phyloP scores from a whole-genome alignment of 768 basidiomycete genomes.

The Floccularia luteovirens region DNA sequence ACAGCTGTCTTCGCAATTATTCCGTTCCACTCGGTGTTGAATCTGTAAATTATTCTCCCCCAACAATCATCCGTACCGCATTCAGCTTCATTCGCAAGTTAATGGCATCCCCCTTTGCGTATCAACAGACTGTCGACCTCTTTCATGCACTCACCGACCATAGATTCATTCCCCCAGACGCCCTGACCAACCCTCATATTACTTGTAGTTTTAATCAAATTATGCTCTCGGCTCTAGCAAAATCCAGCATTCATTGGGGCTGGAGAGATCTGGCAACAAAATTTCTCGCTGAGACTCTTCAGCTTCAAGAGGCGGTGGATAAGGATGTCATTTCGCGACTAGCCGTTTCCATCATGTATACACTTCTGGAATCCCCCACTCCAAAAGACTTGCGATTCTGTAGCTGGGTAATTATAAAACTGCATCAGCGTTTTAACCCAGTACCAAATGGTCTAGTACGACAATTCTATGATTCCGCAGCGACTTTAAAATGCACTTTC shows the following conservation, averaged over 20 bases:
- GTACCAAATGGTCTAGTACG: conserved; percentile 38
- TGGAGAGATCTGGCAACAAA: conserved; percentile 36
- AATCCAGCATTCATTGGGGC: conserved; percentile 46
- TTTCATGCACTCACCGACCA: conserved; percentile 30
- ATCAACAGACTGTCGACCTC: not conserved
- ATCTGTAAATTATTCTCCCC: not conserved
- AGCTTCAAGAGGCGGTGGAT: conserved; percentile 8
- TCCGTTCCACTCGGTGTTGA: no score
- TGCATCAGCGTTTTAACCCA: conserved; percentile 21
- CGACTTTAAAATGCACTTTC: conserved; percentile 14
- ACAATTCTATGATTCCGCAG: conserved; percentile 37
- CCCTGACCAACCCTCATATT: conserved; percentile 28
- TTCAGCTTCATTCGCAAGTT: not conserved
- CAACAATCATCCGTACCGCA: not conserved
- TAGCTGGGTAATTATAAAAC: conserved; percentile 29
- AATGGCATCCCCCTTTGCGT: not conserved
- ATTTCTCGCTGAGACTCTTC: conserved; percentile 26
- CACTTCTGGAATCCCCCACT: conserved; percentile 28
- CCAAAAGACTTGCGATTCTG: conserved; percentile 28
- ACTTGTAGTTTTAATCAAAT: conserved; percentile 35
- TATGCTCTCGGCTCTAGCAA: conserved; percentile 39
- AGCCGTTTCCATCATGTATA: conserved; percentile 34
- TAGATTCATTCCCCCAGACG: conserved; percentile 37
- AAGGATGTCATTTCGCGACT: conserved; percentile 23
- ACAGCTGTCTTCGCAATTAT: not conserved